phyloP scores from a whole-genome alignment of 1,139 yeast genomes.

The Pichia sp. region DNA sequence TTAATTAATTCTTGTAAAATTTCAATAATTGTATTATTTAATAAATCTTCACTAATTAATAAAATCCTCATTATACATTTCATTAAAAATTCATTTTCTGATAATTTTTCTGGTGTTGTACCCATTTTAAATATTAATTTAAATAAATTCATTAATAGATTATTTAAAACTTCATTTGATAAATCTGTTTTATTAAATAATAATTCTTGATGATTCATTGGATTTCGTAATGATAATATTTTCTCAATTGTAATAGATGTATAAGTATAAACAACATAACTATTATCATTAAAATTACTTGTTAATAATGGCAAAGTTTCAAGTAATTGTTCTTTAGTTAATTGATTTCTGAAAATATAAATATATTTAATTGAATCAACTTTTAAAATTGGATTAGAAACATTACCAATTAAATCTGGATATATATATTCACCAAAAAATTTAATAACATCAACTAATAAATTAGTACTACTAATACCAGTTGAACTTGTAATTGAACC shows the following conservation, averaged over 20 bases:
- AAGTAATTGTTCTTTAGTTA: constrained; percentile 75
- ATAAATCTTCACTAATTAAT: constrained; percentile 63
- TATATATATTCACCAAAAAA: constrained; percentile 81
- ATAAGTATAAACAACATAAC: constrained; percentile 86
- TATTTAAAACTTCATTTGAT: constrained; percentile 43
- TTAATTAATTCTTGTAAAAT: constrained; percentile 60
- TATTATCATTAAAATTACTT: constrained; percentile 53
- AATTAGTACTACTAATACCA: constrained; percentile 86
- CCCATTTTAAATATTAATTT: constrained; percentile 55
- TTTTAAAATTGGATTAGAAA: constrained; percentile 63
- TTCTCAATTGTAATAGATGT: constrained; percentile 91
- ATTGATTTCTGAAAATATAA: constrained; percentile 84
- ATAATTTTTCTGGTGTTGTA: constrained; percentile 77
- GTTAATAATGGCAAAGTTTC: constrained; percentile 80
- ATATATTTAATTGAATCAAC: constrained; percentile 93
- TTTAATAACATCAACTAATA: constrained; percentile 76
- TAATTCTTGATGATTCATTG: constrained; percentile 37
- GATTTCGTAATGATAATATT: constrained; percentile 66
- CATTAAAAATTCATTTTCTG: constrained; percentile 92
- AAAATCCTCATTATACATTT: constrained; percentile 82
- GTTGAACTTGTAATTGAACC: constrained; percentile 69
- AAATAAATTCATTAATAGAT: constrained; percentile 60
- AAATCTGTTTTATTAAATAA: constrained; percentile 73
- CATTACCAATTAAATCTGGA: constrained; percentile 58
- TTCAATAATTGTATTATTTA: constrained; percentile 39